Percentiles rank a stretch among this genome's conserved stretches.
Evolutionary conservation across 306 rosid genomes (phyloP).

Genomic region (Quercus cerris): DNA sequence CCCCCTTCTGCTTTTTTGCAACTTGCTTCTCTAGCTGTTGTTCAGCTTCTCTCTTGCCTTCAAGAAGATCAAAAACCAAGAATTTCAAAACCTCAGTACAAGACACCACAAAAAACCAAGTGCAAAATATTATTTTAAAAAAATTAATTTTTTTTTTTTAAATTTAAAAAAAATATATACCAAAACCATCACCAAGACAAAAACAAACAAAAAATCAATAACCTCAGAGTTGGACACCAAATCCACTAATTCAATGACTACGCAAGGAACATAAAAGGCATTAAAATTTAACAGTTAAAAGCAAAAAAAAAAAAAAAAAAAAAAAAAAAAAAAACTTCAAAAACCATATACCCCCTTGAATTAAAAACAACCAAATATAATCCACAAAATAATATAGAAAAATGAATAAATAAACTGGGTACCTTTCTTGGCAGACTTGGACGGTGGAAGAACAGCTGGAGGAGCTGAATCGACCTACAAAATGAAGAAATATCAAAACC

Average conservation of each 20-base stretch:
- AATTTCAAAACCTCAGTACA: neutral
- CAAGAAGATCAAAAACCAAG: neutral
- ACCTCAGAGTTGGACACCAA: neutral
- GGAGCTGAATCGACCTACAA: constrained; percentile 64
- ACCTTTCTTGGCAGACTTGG: constrained; percentile 72
- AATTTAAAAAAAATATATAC: neutral
- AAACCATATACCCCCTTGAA: neutral
- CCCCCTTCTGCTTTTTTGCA: constrained; percentile 66
- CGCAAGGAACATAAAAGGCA: neutral
- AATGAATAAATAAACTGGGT: neutral
- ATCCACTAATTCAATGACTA: too few species aligned
- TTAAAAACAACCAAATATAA: neutral
- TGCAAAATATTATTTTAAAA: too few species aligned
- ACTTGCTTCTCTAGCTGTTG: constrained; percentile 44
- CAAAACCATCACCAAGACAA: neutral
- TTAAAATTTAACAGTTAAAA: neutral
- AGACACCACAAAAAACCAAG: neutral
- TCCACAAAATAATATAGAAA: neutral
- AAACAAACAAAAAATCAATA: neutral
- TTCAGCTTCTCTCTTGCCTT: constrained; percentile 76
- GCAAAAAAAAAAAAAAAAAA: too few species aligned
- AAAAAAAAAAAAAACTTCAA: neutral
- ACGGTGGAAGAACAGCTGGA: constrained; percentile 43
- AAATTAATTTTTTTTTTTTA: too few species aligned
- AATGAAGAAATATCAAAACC: neutral